Base-by-base conservation (phyloP, 768 basidiomycete species). In the Phylloporus arenicola region DNA sequence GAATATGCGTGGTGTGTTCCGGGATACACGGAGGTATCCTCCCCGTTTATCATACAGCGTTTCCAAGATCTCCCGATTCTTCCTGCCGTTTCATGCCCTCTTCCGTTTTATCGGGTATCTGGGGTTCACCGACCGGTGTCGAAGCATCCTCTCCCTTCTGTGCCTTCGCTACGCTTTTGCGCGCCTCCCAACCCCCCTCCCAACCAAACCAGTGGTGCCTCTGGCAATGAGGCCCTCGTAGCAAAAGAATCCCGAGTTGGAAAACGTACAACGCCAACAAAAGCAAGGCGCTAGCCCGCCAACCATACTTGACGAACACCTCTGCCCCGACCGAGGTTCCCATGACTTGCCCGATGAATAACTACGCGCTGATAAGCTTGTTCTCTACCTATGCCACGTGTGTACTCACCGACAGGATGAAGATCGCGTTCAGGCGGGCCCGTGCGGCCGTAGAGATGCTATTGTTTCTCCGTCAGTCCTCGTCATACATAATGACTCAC, bases 291-390 rank as follows among this genome's bases (percentile, higher is more conserved):
- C 76, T 78, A 0, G 85, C 74, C 31, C 80, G 74, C 87, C 87
- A 91, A 14, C 90, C 90, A 55, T 79, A 70, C 13, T 70, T 57
- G 25, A 84, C 75, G 68, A 88, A 92, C 2, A 92, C 76, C 31
- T 78, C 65, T 0, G 87, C 85, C 27, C 88, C 84, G 1, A 84
- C 83, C 0, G 85, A 75, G 0, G 88, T 90, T 16, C 90, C 90
- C 68, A 86, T 82, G 10, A 91, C 85, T 70, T 92, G 88, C 0
- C 90, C 90, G 20, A 87, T 75, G 65, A 89, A 88, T 27, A 86
- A 55, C 69, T 74, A 46, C 22, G 22, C 8, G 10, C 1, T 6
- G 27, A 43, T 29, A 12, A 27, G n/a, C 3, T 6, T 16, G 10
- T 25, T 24, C 11, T 24, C 42, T 14, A 6, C 39, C 22, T 40